Conservation (phyloP, 2,329 filamentous ascomycete genomes). For the Apiospora koreana region DNA sequence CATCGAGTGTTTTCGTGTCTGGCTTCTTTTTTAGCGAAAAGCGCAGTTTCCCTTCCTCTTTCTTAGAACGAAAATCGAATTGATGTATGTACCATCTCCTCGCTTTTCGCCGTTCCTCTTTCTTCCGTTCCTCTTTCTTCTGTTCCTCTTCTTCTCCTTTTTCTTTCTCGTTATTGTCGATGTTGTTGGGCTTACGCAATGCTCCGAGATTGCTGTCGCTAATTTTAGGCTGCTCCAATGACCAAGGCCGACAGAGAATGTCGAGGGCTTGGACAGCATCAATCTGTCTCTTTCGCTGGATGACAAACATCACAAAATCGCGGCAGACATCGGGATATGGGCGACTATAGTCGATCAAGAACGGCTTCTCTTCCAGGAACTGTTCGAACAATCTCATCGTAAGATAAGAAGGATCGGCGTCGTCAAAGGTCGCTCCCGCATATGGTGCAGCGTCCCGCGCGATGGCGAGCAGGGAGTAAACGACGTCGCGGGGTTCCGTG, state of each 20-base stretch:
- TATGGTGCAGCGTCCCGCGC: constrained; percentile 31
- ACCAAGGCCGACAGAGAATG: background rate
- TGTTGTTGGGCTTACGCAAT: no score
- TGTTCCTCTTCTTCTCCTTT: no score
- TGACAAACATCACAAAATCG: constrained; percentile 36
- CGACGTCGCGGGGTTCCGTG: constrained; percentile 29
- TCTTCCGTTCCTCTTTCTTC: no score
- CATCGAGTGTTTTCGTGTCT: background rate
- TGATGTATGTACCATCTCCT: background rate
- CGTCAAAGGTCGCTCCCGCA: constrained; percentile 7
- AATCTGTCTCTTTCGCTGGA: constrained; percentile 18
- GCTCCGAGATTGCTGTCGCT: no score
- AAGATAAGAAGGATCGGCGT: constrained; percentile 13
- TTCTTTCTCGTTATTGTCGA: no score
- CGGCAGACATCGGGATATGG: constrained; percentile 33
- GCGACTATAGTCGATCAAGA: constrained; percentile 33
- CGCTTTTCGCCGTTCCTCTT: background rate
- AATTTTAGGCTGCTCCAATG: background rate
- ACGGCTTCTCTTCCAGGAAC: constrained; percentile 27
- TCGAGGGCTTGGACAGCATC: constrained; percentile 20
- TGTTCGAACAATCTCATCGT: background rate
- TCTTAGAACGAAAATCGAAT: background rate
- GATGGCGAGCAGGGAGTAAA: constrained; percentile 37
- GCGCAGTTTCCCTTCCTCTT: background rate
- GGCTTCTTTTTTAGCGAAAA: background rate